Evolutionary conservation across 2,329 filamentous ascomycete genomes (phyloP).

Genomic region (Ophiostoma angusticollis): DNA sequence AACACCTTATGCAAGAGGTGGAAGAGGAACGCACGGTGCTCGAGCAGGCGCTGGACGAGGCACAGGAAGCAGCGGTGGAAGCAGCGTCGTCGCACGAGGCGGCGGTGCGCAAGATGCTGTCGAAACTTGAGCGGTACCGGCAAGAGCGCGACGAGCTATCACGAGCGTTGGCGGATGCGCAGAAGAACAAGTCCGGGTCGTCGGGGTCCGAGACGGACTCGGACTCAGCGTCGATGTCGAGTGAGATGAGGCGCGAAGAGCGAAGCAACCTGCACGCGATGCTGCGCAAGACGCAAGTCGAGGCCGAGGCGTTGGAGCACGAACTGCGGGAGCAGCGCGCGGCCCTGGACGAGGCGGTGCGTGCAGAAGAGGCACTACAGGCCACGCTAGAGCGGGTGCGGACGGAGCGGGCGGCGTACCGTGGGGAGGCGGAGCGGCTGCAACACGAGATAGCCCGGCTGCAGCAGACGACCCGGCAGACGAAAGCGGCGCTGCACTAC

Average conservation of each 20-base stretch:
- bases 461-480: constrained; percentile 26
- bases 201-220: no score
- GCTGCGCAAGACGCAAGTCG: constrained; percentile 49
- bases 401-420: constrained; percentile 47
- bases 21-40: constrained; percentile 46
- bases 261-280: constrained; percentile 47
- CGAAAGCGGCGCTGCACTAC: constrained; percentile 18
- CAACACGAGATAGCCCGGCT: constrained; percentile 37
- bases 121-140: constrained; percentile 38
- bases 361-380: constrained; percentile 46
- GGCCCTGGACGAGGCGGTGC: constrained; percentile 43
- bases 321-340: constrained; percentile 58
- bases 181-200: constrained; percentile 13
- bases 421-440: constrained; percentile 40
- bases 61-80: constrained; percentile 38
- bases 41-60: constrained; percentile 45
- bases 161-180: constrained; percentile 21
- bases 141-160: constrained; percentile 32
- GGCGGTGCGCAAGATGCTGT: constrained; percentile 30
- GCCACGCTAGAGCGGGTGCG: constrained; percentile 58
- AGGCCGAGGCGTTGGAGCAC: constrained; percentile 57
- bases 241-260: constrained; percentile 36
- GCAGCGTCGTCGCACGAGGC: constrained; percentile 30
- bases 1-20: constrained; percentile 40
- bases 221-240: constrained; percentile 13